Base-by-base conservation (phyloP, 495 filamentous ascomycete species). In the Parachaetomium inaequale region DNA sequence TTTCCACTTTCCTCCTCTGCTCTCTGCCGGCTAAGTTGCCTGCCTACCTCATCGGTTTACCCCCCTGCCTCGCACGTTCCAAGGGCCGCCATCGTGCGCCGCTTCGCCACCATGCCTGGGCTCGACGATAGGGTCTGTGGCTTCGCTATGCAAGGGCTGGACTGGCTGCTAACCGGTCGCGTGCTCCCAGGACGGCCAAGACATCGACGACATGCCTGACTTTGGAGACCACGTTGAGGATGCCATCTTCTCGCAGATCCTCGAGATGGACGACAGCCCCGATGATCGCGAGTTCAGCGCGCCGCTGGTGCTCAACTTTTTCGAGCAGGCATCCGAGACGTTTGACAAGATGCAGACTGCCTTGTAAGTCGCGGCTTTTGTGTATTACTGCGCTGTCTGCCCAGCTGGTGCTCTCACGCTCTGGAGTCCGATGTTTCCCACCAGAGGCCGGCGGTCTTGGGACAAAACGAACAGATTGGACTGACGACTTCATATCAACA, bases 231-330 rank as follows among this genome's bases (percentile, higher is more conserved):
- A 79, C 65, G 87, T 98, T 71, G 94, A 98, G 71, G 72, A 76
- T 26, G 68, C 73, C 53, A 94, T 91, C 59, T 98, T 98, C 63
- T 87, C 89, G 61, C 94, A 98, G 76, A 96, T 98, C 73, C 84
- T 97, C 46, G 92, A 96, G 76, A 96, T 96, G 92, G 92, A 96
- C 70, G 92, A 96, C 46, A 88, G 89, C 61, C 87, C 88, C 52
- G 86, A 87, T 5, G 88, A 91, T 75, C 63, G 91, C 87, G 59
- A 96, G 50, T 81, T 81, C 80, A 91, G 87, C 76, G 84, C 81
- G 70, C 87, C 89, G 51, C 95, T 98, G 60, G 95, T 98, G 4
- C 86, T 82, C 66, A 90, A 89, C 42, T 98, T 97, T 78, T 96
- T 98, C 60, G 87, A 92, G 19, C 94, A 98, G 75, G 94, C 94